phyloP scores from a whole-genome alignment of 2,329 filamentous ascomycete genomes.

The Teratosphaeria destructans region DNA sequence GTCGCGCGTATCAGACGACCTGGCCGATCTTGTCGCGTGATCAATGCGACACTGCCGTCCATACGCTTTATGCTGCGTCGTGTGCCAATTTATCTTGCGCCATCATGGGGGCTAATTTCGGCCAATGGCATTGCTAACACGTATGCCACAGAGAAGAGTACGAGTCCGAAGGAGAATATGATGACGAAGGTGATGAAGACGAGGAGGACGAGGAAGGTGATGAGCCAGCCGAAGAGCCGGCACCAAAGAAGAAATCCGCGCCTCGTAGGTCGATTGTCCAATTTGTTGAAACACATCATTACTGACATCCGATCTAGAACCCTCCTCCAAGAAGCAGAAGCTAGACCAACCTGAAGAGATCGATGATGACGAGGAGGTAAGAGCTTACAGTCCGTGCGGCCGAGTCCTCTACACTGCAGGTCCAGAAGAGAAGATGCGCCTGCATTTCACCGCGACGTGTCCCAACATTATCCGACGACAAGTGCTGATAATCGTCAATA shows the following conservation, averaged over 20 bases:
- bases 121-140: neutral
- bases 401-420: neutral
- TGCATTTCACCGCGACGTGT: neutral
- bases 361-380: conserved; percentile 8
- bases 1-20: neutral
- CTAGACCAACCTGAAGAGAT: conserved; percentile 15
- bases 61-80: neutral
- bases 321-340: conserved; percentile 22
- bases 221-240: conserved; percentile 1
- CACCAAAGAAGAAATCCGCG: neutral
- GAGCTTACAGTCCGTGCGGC: neutral
- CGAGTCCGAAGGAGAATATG: conserved; percentile 3
- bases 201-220: conserved; percentile 2
- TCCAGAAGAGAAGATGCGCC: neutral
- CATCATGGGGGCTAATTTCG: neutral
- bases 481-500: neutral
- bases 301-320: conserved; percentile 6
- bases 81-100: neutral
- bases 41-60: neutral
- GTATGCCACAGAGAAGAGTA: conserved; percentile 1
- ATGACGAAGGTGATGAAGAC: conserved; percentile 4
- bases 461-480: neutral
- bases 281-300: neutral
- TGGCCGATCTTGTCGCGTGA: no score
- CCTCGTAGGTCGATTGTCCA: neutral